These are phyloP conservation scores for Mycena sp. DNA, from an alignment of 1,284 basidiomycete genomes.

Conservation along the genomic window DNA sequence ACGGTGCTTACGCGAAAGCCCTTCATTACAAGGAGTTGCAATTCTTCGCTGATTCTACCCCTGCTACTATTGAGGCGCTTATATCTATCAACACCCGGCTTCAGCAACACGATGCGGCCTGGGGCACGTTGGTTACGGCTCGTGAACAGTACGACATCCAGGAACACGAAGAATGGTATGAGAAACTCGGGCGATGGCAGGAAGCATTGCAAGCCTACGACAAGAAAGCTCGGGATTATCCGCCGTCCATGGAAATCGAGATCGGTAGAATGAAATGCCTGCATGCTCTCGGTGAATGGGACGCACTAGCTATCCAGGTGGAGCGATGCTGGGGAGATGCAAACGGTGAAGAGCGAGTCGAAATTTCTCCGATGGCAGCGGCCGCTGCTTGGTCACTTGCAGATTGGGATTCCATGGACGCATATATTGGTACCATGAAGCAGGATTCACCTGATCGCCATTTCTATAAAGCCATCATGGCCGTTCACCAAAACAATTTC, in stretches of 20 bases:
- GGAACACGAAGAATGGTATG: constrained; percentile 97
- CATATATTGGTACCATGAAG: constrained; percentile 96
- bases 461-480: constrained; percentile 96
- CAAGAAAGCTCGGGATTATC: constrained; percentile 78
- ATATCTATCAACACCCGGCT: constrained; percentile 98
- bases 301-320: constrained; percentile 88
- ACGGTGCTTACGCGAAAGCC: constrained; percentile 97
- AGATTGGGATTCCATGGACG: constrained; percentile 99
- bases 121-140: constrained; percentile 87
- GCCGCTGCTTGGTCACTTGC: constrained; percentile 97
- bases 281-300: constrained; percentile 99
- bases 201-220: constrained; percentile 93
- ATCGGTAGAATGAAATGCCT: constrained; percentile 96
- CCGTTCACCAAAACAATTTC: constrained; percentile 97
- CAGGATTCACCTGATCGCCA: constrained; percentile 93
- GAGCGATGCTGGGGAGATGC: constrained; percentile 92
- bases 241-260: constrained; percentile 78
- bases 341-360: constrained; percentile 85
- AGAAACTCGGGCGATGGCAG: constrained; percentile 96
- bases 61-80: constrained; percentile 92
- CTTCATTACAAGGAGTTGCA: constrained; percentile 99
- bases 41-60: constrained; percentile 92
- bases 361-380: constrained; percentile 96
- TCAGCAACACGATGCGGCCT: constrained; percentile 96
- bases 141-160: constrained; percentile 87